Base-by-base conservation (phyloP, 305 asterid genomes). In the Solanum chacoense region DNA sequence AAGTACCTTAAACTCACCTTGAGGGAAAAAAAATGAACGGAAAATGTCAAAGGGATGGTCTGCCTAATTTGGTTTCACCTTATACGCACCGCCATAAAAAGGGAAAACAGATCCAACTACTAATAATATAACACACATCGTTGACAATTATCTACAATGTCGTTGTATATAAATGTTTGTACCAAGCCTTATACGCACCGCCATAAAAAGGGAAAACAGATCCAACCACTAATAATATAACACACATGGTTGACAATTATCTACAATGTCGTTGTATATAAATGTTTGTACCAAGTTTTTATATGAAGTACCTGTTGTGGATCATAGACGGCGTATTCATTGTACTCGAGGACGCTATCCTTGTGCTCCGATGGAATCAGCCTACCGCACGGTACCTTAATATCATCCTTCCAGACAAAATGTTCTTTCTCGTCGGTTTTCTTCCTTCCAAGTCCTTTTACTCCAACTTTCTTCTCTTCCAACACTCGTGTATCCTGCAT, bases 241-340 rank as follows among this genome's bases (percentile, higher is more conserved):
- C 65, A 12, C 55, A 42, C 55, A 42, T 42, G 18, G 2, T 42
- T 42, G 55, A 42, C 18, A 42, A 42, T 42, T 42, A 0, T 42
- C 18, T 55, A 18, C 67, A n/a, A 9, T n/a, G 10, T 0, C 69
- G 2, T 3, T 20, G 69, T 67, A n/a, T 67, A n/a, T 10, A 65
- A 4, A 65, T 11, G 7, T 65, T 1, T 67, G 32, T 67, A 26
- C 74, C 31, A 36, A 38, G 74, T 67, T 4, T 5, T 26, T 4
- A 8, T 28, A 42, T 42, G 8, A 42, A 42, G 40, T 88, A 96
- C 98, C 96, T 96, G 95, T 22, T 94, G 90, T 11, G 99, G 98
- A 81, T 96, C 93, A 38, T 95, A 97, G 13, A 96, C 95, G 0
- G 99, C 99, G 9, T 95, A 96, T 83, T 97, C 98, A 1, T 95